Base-by-base conservation (phyloP, 306 rosid genomes). In the Acmispon strigosus region DNA sequence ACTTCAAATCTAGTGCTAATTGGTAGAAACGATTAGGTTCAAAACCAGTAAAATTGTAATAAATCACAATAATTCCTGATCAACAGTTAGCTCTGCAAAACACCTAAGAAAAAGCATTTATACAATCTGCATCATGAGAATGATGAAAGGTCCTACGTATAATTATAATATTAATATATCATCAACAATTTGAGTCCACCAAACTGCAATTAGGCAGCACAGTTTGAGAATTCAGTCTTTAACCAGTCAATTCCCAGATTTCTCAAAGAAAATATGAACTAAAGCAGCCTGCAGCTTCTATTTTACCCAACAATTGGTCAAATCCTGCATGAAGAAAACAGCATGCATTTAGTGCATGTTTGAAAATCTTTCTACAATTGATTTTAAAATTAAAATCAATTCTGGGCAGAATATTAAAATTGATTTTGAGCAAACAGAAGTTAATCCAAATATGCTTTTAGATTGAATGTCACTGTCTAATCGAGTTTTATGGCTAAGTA, bases 261-360 rank as follows among this genome's bases (percentile, higher is more conserved):
- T 59, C 41, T 60, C 59, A 78, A 47, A 72, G 79, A 60, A 81
- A 67, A 34, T 76, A 81, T 37, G 85, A 63, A 29, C 47, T 54
- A 32, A 52, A 81, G 39, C 76, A 72, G 17, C 79, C 39, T 56
- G 73, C 52, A 67, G 24, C 70, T 47, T 81, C 85, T 15, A 81
- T 45, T 61, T 77, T 76, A 39, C 79, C 43, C 82, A 81, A 53
- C 69, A 81, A 14, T 34, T 81, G 85, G 0, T 81, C 85, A 67
- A 81, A 66, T 53, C 85, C 85, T 76, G 73, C 63, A 60, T 34
- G 20, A 71, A 44, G 44, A 64, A 44, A 76, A 41, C 65, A 64
- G 29, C 2, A 10, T n/a, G 19, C 11, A 41, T n/a, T 49, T 22
- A 22, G 27, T 22, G 27, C 3, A 22, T 22, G 27, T 22, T 22